phyloP scores from a whole-genome alignment of 169 alveolate genomes.

The Plasmodium inui region DNA sequence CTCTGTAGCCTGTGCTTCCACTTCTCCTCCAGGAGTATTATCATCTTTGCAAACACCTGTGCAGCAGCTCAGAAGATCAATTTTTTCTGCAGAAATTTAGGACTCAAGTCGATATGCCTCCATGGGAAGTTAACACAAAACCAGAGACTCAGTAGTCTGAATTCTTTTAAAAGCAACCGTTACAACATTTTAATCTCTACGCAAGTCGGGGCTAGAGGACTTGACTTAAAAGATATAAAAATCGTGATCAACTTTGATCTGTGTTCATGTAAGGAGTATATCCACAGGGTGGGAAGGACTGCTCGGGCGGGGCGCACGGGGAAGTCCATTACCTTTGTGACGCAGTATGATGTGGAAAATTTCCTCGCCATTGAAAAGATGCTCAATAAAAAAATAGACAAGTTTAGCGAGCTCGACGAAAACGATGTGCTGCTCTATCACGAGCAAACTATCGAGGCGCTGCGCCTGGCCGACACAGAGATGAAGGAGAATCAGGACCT shows the following conservation, averaged over 20 bases:
- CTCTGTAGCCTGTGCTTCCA: slow-evolving; percentile 89
- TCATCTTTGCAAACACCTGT: slow-evolving; percentile 96
- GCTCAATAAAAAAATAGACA: slow-evolving; percentile 77
- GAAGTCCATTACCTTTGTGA: slow-evolving; percentile 95
- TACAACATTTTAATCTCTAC: slow-evolving; percentile 94
- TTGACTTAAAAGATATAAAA: slow-evolving; percentile 98
- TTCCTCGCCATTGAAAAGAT: slow-evolving; percentile 72
- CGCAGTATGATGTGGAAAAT: slow-evolving; percentile 90
- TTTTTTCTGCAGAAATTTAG: slow-evolving; percentile 90
- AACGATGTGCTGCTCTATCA: slow-evolving; percentile 85
- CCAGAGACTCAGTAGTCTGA: slow-evolving; percentile 94
- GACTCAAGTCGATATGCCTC: slow-evolving; percentile 92
- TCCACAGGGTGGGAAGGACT: slow-evolving; percentile 99
- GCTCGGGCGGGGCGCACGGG: slow-evolving; percentile 99
- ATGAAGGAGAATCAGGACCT: slow-evolving; percentile 71
- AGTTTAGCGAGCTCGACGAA: slow-evolving; percentile 83
- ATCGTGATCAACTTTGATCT: slow-evolving; percentile 98
- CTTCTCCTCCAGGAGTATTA: slow-evolving; percentile 80
- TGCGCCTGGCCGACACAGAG: slow-evolving; percentile 76
- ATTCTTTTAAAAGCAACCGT: slow-evolving; percentile 92
- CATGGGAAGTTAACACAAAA: slow-evolving; percentile 97
- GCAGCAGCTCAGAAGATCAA: slow-evolving; percentile 91
- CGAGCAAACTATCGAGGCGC: slow-evolving; percentile 90
- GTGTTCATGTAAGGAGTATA: slow-evolving; percentile 96
- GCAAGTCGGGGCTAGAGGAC: slow-evolving; percentile 99